These are phyloP conservation scores for Brachypodium distachyon DNA, from an alignment of 202 grass and related monocot species.

Conservation along the genomic window DNA sequence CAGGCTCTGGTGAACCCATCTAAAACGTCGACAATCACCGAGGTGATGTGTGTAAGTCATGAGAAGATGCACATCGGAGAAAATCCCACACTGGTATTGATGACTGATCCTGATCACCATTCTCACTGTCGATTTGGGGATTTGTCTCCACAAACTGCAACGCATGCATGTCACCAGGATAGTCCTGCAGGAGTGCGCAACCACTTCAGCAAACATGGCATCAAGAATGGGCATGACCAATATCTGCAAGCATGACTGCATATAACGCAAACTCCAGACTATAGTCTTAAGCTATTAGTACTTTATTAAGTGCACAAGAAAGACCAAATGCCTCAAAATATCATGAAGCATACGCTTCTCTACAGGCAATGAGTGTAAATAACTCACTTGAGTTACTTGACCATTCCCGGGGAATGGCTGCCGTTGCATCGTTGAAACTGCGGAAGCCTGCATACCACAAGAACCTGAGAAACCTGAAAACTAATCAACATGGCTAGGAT, in stretches of 20 bases:
- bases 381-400: constrained; percentile 61
- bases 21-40: background rate
- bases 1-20: background rate
- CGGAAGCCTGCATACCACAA: constrained; percentile 35
- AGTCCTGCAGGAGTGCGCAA: constrained; percentile 33
- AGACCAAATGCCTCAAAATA: background rate
- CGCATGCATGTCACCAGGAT: constrained; percentile 56
- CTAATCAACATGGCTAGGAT: background rate
- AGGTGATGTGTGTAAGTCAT: background rate
- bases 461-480: background rate
- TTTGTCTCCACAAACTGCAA: constrained; percentile 60
- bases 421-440: constrained; percentile 45
- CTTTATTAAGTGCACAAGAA: background rate
- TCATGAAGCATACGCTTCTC: background rate
- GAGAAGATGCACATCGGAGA: constrained; percentile 25
- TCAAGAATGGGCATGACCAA: background rate
- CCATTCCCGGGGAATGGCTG: constrained; percentile 46
- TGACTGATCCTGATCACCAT: constrained; percentile 51
- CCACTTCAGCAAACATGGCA: background rate
- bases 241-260: background rate
- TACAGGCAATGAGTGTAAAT: background rate
- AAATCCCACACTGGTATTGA: constrained; percentile 89
- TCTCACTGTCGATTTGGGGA: constrained; percentile 39
- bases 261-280: background rate
- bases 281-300: background rate